Evolutionary conservation across 208 protist genomes (phyloP).

Genomic region (Trypanosoma rangeli): DNA sequence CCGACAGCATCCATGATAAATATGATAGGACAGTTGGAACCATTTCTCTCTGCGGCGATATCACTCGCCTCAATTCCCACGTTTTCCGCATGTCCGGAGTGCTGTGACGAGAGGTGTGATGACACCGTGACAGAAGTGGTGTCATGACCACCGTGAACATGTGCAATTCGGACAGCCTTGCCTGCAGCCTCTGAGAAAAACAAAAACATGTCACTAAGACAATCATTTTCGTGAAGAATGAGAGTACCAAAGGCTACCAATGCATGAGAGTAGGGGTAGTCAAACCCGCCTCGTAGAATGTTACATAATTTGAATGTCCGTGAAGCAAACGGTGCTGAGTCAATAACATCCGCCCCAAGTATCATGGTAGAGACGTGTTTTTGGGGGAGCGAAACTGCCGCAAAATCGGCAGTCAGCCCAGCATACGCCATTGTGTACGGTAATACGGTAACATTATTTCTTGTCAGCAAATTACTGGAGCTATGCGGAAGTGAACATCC

Average conservation of each 20-base stretch:
- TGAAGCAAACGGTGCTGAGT: not conserved
- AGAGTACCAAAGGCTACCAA: constrained; percentile 42
- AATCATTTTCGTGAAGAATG: constrained; percentile 61
- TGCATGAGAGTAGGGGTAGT: constrained; percentile 67
- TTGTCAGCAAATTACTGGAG: not conserved
- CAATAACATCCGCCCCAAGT: not conserved
- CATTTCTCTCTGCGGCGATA: not conserved
- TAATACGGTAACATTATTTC: constrained; percentile 17
- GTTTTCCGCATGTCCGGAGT: not conserved
- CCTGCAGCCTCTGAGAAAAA: constrained; percentile 55
- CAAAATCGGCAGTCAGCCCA: constrained; percentile 64
- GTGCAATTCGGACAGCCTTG: constrained; percentile 52
- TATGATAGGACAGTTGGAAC: constrained; percentile 44
- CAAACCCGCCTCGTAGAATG: constrained; percentile 31
- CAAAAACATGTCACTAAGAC: constrained; percentile 43
- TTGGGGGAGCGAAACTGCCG: constrained; percentile 46
- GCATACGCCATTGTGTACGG: constrained; percentile 59
- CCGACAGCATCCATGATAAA: constrained; percentile 69
- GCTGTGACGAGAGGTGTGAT: constrained; percentile 15
- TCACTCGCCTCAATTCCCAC: not conserved
- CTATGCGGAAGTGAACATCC: constrained; percentile 10
- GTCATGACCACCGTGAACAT: constrained; percentile 43
- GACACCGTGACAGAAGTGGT: not conserved
- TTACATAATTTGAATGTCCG: constrained; percentile 17
- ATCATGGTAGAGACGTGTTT: constrained; percentile 24